Evolutionary conservation across 768 basidiomycete genomes (phyloP), one percentile per base, ranked within the genome.

Genomic region (Sarcodon sp.): DNA sequence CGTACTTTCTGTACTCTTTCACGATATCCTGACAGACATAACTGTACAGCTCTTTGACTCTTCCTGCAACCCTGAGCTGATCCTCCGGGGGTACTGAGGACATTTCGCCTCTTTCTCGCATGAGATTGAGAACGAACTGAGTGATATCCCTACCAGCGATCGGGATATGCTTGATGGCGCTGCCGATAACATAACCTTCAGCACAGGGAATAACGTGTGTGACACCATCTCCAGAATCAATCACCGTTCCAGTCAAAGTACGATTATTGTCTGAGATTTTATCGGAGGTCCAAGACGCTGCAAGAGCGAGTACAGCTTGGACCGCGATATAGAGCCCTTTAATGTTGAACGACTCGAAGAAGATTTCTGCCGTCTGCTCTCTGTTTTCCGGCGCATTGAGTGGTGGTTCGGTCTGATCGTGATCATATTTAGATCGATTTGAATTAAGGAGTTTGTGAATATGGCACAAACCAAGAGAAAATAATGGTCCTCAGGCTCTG

Each of bases 331-430:
- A 98, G 39, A 97, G 75, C 16, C 94, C 94, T 61, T 92, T 87
- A 69, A 97, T 93, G 67, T 98, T 98, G 80, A 99, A 99, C 0
- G 91, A 94, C 68, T 99, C 96, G 65, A 98, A 99, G 77, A 99
- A 97, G 69, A 98, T 98, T 63, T 98, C 94, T 15, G 96, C 96
- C 0, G 94, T 98, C 64, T 94, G 94, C 66, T 99, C 96, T 57
- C 96, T 76, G 70, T 98, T 99, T 70, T 99, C 96, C 1, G 96
- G 96, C 0, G 94, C 79, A 62, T 99, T 98, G 49, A 99, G 80
- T 18, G 96, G 94, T 4, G 96, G 96, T 61, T 99, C 96, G n/a
- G 96, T 99, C 94, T 97, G 53, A 43, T 27, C 21, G 21, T 27
- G 21, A 27, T 27, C 21, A 27, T 27, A 2, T 27, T 27, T 27